phyloP scores from a whole-genome alignment of 2,329 filamentous ascomycete species.

The Hymenoscyphus albidus region DNA sequence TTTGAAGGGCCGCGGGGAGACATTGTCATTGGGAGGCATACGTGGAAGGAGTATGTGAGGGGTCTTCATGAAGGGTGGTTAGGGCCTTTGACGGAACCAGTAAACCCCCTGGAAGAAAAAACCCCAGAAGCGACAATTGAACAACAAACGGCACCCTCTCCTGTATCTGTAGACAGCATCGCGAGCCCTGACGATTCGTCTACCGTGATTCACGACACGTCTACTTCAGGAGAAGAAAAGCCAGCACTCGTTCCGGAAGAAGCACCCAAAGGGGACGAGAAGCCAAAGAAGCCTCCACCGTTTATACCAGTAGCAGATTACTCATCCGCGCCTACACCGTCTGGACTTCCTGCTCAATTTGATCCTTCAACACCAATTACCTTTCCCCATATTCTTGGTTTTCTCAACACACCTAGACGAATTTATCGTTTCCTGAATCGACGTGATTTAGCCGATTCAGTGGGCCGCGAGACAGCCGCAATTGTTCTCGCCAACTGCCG shows the following conservation, averaged over 20 bases:
- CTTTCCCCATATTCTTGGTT: constrained; percentile 88
- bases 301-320: constrained; percentile 76
- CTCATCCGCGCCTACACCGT: constrained; percentile 58
- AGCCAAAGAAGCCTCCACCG: constrained; percentile 59
- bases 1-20: constrained; percentile 77
- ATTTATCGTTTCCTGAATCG: constrained; percentile 85
- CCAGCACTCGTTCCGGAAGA: constrained; percentile 11
- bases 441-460: constrained; percentile 77
- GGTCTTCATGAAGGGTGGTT: constrained; percentile 96
- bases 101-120: constrained; percentile 33
- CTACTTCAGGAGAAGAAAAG: constrained; percentile 30
- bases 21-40: constrained; percentile 82
- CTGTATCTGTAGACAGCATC: constrained; percentile 27
- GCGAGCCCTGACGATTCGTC: background rate
- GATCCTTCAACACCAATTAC: constrained; percentile 68
- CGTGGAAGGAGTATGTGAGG: constrained; percentile 96
- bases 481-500: constrained; percentile 63
- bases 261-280: constrained; percentile 37
- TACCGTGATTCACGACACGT: constrained; percentile 24
- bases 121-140: constrained; percentile 17
- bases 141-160: constrained; percentile 13
- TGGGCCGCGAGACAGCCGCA: constrained; percentile 83
- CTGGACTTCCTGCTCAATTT: constrained; percentile 65
- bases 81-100: constrained; percentile 69
- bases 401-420: constrained; percentile 82